Conservation (phyloP, 805 yeast species). For the Saturnispora hagleri region DNA sequence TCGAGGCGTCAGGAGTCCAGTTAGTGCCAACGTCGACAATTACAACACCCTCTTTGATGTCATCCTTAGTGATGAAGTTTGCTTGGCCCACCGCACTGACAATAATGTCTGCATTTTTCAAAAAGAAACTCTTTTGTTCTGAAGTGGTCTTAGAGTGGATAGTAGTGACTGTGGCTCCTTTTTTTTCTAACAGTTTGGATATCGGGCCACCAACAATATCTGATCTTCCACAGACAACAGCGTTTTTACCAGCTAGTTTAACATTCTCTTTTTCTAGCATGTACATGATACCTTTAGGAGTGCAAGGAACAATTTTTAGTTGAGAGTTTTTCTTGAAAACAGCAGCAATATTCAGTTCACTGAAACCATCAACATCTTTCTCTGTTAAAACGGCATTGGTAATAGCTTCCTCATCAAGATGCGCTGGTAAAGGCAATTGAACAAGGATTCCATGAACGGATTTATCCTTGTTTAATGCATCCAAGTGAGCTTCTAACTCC, state of each 20-base stretch:
- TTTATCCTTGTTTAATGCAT: slow-evolving; percentile 61
- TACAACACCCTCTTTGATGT: slow-evolving; percentile 77
- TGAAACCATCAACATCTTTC: slow-evolving; percentile 96
- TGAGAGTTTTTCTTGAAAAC: slow-evolving; percentile 76
- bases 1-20: slow-evolving; percentile 65
- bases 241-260: slow-evolving; percentile 64
- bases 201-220: slow-evolving; percentile 96
- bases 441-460: slow-evolving; percentile 78
- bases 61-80: slow-evolving; percentile 73
- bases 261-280: slow-evolving; percentile 64
- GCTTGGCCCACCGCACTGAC: slow-evolving; percentile 90
- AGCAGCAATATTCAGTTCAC: slow-evolving; percentile 82
- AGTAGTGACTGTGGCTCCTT: slow-evolving; percentile 81
- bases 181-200: slow-evolving; percentile 67
- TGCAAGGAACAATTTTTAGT: slow-evolving; percentile 84
- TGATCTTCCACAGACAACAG: slow-evolving; percentile 89
- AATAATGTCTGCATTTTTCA: slow-evolving; percentile 72
- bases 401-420: slow-evolving; percentile 66
- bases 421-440: slow-evolving; percentile 82
- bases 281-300: slow-evolving; percentile 88
- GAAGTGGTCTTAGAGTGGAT: slow-evolving; percentile 68
- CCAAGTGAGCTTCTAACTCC: slow-evolving; percentile 50
- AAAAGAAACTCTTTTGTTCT: slow-evolving; percentile 40
- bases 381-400: slow-evolving; percentile 74
- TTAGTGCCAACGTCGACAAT: slow-evolving; percentile 95